A percentile compares a stretch with the other conserved stretches of the same genome.
phyloP scores from a whole-genome alignment of 108 stramenopile species.

The Tribonema minus region DNA sequence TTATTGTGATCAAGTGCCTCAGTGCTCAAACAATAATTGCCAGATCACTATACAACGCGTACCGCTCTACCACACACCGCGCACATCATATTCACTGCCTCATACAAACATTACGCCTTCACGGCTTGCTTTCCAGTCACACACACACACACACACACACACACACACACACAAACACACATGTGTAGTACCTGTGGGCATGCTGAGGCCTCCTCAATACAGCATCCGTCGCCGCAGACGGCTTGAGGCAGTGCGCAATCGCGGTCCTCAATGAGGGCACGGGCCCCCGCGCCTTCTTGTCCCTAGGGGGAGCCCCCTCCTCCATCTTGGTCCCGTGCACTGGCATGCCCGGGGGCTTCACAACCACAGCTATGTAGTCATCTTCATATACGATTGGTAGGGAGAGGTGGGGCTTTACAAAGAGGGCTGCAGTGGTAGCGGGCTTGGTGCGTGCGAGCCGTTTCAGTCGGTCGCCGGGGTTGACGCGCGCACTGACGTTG shows the following conservation, averaged over 20 bases:
- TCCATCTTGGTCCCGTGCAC: not conserved
- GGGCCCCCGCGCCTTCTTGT: not conserved
- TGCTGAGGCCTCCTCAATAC: not conserved
- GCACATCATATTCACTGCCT: too few species aligned
- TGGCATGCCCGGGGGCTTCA: not conserved
- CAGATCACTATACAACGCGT: too few species aligned
- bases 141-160: too few species aligned
- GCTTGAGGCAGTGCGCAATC: not conserved
- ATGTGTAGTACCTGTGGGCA: too few species aligned
- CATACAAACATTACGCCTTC: too few species aligned
- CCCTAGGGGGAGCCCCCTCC: not conserved
- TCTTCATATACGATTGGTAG: slow-evolving; percentile 2
- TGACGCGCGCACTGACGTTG: too few species aligned
- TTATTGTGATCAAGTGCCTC: too few species aligned
- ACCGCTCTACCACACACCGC: too few species aligned
- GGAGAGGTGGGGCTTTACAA: not conserved
- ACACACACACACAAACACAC: too few species aligned
- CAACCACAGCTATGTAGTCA: slow-evolving; percentile 22
- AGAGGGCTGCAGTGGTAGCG: not conserved
- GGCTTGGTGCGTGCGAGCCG: not conserved
- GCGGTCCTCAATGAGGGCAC: not conserved
- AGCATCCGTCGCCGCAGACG: not conserved
- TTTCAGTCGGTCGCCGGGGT: too few species aligned
- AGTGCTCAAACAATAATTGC: too few species aligned
- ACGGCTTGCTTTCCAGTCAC: too few species aligned